Conservation (phyloP, 1,284 basidiomycete species). For the Tylopilus orsonianus region DNA sequence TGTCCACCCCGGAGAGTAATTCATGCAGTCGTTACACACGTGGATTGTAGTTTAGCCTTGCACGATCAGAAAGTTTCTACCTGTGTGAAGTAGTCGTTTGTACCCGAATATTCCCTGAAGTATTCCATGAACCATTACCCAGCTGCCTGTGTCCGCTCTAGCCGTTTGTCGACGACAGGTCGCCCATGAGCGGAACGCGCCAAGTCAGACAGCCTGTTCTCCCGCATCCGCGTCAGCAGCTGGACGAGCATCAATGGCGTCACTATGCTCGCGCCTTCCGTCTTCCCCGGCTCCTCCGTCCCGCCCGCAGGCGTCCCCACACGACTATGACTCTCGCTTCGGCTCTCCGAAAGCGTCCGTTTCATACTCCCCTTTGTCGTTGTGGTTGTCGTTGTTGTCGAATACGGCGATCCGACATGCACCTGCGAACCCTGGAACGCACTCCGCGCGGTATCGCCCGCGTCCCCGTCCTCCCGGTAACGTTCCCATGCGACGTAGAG, state of each 20-base stretch:
- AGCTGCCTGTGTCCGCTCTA: slow-evolving; percentile 66
- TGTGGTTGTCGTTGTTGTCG: slow-evolving; percentile 11
- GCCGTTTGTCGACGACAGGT: slow-evolving; percentile 59
- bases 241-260: slow-evolving; percentile 55
- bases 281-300: slow-evolving; percentile 14
- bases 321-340: slow-evolving; percentile 27
- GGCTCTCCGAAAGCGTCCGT: slow-evolving; percentile 21
- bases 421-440: slow-evolving; percentile 11
- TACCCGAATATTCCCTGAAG: too few relatives aligned
- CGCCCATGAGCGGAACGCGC: slow-evolving; percentile 51
- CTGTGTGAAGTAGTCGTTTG: too few relatives aligned
- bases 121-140: slow-evolving; percentile 40
- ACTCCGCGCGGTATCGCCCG: slow-evolving; percentile 30
- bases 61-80: too few relatives aligned
- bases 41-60: too few relatives aligned
- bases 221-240: slow-evolving; percentile 68
- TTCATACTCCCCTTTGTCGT: slow-evolving; percentile 19
- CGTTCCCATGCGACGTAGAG: slow-evolving; percentile 87
- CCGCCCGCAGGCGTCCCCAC: slow-evolving; percentile 24
- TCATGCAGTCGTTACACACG: too few relatives aligned
- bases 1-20: too few relatives aligned
- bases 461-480: slow-evolving; percentile 62
- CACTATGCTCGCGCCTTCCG: slow-evolving; percentile 33
- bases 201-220: slow-evolving; percentile 60
- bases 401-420: slow-evolving; percentile 20